Conservation (phyloP, 2,329 filamentous ascomycete species). For the Hymenotorrendiella dingleyae region DNA sequence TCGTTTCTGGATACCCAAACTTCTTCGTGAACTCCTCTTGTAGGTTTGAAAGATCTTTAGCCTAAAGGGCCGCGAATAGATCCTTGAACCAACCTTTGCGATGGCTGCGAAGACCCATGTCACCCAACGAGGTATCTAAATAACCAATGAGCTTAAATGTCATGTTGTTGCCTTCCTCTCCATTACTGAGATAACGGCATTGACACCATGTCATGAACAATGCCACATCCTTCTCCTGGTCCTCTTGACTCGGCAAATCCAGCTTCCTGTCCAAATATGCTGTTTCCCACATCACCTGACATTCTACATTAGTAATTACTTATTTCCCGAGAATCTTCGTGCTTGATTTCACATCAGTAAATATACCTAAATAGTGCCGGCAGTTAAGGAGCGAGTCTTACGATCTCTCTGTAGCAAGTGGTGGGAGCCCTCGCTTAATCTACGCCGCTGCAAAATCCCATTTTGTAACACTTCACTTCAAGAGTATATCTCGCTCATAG, state of each 20-base stretch:
- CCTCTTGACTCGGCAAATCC: constrained; percentile 15
- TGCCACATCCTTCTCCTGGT: constrained; percentile 22
- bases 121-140: constrained; percentile 24
- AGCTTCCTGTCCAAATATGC: constrained; percentile 25
- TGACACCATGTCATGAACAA: constrained; percentile 24
- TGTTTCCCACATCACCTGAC: constrained; percentile 27
- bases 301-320: too few species aligned
- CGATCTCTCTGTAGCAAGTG: too few species aligned
- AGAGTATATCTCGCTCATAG: too few species aligned
- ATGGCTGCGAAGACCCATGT: constrained; percentile 23
- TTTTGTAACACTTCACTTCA: too few species aligned
- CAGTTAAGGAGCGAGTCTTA: too few species aligned
- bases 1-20: constrained; percentile 3
- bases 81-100: constrained; percentile 24
- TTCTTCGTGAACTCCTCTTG: constrained; percentile 19
- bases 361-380: too few species aligned
- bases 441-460: too few species aligned
- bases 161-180: constrained; percentile 23
- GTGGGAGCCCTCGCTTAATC: too few species aligned
- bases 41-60: constrained; percentile 20
- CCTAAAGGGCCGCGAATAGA: constrained; percentile 23
- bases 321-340: too few species aligned
- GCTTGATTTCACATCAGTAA: too few species aligned
- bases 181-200: constrained; percentile 26
- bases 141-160: constrained; percentile 26